These are phyloP conservation scores for Beauveria sp. DNA, from an alignment of 2,329 filamentous ascomycete genomes.

Conservation along the genomic window DNA sequence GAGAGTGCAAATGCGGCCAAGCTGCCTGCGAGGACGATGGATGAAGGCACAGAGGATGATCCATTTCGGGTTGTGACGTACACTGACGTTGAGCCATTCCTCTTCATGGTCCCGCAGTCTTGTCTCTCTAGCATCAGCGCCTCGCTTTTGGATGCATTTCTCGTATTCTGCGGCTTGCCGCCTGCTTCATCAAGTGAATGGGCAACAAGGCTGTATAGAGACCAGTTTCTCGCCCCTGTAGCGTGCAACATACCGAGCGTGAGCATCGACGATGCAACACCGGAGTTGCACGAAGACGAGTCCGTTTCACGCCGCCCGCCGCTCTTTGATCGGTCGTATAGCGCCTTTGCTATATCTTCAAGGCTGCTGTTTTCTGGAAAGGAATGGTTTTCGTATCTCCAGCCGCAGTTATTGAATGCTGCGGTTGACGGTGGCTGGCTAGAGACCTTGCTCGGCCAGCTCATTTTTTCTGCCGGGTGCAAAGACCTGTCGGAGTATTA, in stretches of 20 bases:
- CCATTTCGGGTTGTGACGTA: slow-evolving; percentile 77
- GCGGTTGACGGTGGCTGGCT: not conserved
- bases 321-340: not conserved
- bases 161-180: slow-evolving; percentile 61
- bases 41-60: slow-evolving; percentile 70
- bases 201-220: slow-evolving; percentile 23
- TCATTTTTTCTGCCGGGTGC: slow-evolving; percentile 39
- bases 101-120: slow-evolving; percentile 43
- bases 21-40: slow-evolving; percentile 64
- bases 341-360: not conserved
- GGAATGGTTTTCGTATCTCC: not conserved
- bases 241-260: slow-evolving; percentile 1
- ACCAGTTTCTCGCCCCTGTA: slow-evolving; percentile 22
- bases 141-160: slow-evolving; percentile 60
- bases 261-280: not conserved
- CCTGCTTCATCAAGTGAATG: slow-evolving; percentile 29
- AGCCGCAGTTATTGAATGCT: not conserved
- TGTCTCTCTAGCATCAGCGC: slow-evolving; percentile 28
- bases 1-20: slow-evolving; percentile 38
- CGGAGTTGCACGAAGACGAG: slow-evolving; percentile 12
- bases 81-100: slow-evolving; percentile 60
- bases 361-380: not conserved
- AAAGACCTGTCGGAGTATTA: slow-evolving; percentile 55
- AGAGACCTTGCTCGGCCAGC: slow-evolving; percentile 24
- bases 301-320: slow-evolving; percentile 6